Evolutionary conservation across 2,329 filamentous ascomycete genomes (phyloP).

Genomic region (Fusarium veterinarium): DNA sequence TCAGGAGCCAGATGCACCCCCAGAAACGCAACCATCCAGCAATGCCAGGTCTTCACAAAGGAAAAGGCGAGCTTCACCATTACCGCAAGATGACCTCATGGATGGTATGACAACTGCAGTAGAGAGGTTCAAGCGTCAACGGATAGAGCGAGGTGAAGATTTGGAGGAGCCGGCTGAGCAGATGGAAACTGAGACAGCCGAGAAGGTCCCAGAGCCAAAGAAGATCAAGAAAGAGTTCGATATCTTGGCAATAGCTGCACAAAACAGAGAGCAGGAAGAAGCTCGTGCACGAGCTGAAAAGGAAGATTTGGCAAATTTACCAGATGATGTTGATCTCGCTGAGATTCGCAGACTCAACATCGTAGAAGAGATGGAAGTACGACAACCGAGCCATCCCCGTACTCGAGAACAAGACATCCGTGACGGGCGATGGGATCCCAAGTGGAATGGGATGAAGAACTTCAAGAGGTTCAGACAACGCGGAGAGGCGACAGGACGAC

Average conservation of each 20-base stretch:
- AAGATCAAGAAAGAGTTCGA: conserved; percentile 72
- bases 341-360: conserved; percentile 80
- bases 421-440: conserved; percentile 79
- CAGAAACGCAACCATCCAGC: conserved; percentile 37
- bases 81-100: conserved; percentile 68
- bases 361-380: conserved; percentile 80
- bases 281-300: conserved; percentile 67
- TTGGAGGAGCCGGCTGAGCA: conserved; percentile 49
- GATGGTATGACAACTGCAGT: conserved; percentile 81
- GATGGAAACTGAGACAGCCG: conserved; percentile 36
- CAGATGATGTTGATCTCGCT: conserved; percentile 75
- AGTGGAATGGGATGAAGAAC: conserved; percentile 95
- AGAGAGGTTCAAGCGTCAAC: conserved; percentile 81
- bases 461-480: conserved; percentile 87
- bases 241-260: conserved; percentile 73
- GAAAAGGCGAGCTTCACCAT: conserved; percentile 59
- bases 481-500: conserved; percentile 60
- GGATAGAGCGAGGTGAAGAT: conserved; percentile 69
- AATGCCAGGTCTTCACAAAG: conserved; percentile 48
- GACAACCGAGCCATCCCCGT: conserved; percentile 47
- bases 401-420: conserved; percentile 62
- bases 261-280: conserved; percentile 73
- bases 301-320: conserved; percentile 63
- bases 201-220: conserved; percentile 45
- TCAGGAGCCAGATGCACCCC: conserved; percentile 53